Base-by-base conservation (phyloP, 345 rosid genomes). In the Ricinus communis region DNA sequence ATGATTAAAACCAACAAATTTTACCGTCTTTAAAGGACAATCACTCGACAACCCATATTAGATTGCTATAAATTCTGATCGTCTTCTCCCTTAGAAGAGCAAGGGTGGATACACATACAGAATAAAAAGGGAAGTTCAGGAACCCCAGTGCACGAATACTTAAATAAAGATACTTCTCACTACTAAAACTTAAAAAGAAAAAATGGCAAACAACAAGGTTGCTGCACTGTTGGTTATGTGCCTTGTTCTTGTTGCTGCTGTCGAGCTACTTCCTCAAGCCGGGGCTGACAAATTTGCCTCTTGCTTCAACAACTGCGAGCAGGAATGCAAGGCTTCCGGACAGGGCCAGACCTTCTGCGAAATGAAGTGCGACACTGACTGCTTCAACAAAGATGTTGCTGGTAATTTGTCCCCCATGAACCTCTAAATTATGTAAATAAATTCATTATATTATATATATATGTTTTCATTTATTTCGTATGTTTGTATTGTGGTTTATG, bases 341-440 rank as follows among this genome's bases (percentile, higher is more conserved):
- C 8, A 40, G 1, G 75, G 74, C 69, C 41, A 53, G n/a, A 53
- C 70, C 53, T 15, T 56, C 43, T 77, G 82, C 36, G 73, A 80
- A 60, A 75, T 80, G 86, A 78, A 75, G 76, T 80, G 83, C 57
- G 81, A 82, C 19, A 27, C 70, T 13, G 74, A 74, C 28, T 83
- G 86, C 72, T 59, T 71, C 54, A 28, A 65, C 41, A 62, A 66
- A 25, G 70, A 69, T 3, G 2, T 62, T 21, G 66, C 58, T 0
- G 83, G 83, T 43, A 43, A 43, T 43, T 38, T 38, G 43, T 38
- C 9, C 9, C 5, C 43, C 43, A 4, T 4, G 43, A 38, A 38
- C 30, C 1, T 66, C 19, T 68, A n/a, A 58, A 56, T 15, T 16
- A n/a, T n/a, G n/a, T n/a, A n/a, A n/a, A n/a, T n/a, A n/a, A n/a